Evolutionary conservation across 2,329 filamentous ascomycete genomes (phyloP).

Genomic region (Immersiporthe knoxdaviesiana): DNA sequence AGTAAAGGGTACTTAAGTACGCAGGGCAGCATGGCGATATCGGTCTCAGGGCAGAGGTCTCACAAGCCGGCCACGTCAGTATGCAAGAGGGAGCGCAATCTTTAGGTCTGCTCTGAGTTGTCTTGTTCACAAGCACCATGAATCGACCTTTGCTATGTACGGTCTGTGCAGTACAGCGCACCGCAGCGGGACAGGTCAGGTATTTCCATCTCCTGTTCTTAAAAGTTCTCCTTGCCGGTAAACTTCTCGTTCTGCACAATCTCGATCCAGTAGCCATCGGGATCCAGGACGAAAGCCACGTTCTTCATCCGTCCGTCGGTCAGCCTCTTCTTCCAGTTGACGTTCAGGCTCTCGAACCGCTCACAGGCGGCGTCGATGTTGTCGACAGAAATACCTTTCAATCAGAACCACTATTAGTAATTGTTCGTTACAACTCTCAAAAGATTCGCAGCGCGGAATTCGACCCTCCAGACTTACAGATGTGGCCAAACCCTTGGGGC

Average conservation of each 20-base stretch:
- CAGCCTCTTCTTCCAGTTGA: constrained; percentile 93
- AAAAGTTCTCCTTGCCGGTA: constrained; percentile 57
- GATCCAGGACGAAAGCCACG: constrained; percentile 87
- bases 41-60: not conserved
- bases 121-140: not conserved
- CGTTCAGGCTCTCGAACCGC: constrained; percentile 79
- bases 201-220: constrained; percentile 34
- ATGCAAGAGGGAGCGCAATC: not conserved
- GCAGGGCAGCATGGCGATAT: not conserved
- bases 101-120: not conserved
- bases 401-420: not conserved
- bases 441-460: not conserved
- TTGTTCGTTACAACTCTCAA: not conserved
- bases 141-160: constrained; percentile 3
- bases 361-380: constrained; percentile 85
- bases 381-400: constrained; percentile 75
- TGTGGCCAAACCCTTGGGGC: constrained; percentile 93
- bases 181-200: not conserved
- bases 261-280: constrained; percentile 84
- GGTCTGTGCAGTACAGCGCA: too few species aligned
- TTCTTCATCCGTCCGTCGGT: constrained; percentile 94
- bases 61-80: not conserved
- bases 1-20: too few species aligned
- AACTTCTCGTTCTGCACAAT: constrained; percentile 78
- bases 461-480: constrained; percentile 61